Base-by-base conservation (phyloP, 1,284 basidiomycete genomes). In the Boletus putidus region DNA sequence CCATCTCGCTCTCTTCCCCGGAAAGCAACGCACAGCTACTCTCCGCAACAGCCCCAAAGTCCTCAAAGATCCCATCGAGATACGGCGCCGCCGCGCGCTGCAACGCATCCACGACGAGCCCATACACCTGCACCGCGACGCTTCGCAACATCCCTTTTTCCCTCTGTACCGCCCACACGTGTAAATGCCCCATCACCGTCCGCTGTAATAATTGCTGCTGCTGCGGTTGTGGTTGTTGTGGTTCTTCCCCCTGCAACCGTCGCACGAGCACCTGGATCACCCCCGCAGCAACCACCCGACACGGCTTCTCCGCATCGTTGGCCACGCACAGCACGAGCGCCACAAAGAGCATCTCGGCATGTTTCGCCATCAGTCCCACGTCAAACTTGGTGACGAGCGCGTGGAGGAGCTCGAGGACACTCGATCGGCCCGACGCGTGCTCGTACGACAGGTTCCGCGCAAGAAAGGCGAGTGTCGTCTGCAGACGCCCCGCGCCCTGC, bases 391-490 rank as follows among this genome's bases (percentile, higher is more conserved):
- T 69, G 50, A 98, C 78, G 51, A 98, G 79, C 3, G 92, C 94
- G 23, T 85, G 79, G 18, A 98, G 82, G 2, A 99, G 78, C 73
- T 98, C 96, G 82, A 99, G 87, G 25, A 98, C 93, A 21, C 95
- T 98, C 53, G 87, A 82, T 42, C 97, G 85, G 1, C 97, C 97
- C 55, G 87, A 91, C 69, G 98, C 95, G 72, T 92, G 87, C 33
- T 89, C 84, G 73, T 98, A 99, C 7, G 92, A 88, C 29, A 98
- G 77, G 72, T 99, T 99, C 73, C 93, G 94, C 27, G 94, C 93
- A 29, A 99, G 82, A 78, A 98, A 98, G 0, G 88, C 84, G 83
- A 99, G 91, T 67, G 94, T 92, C 52, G 87, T 89, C 61, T 87
- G 88, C 15, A 99, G 80, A 4, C 96, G 86, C 2, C 91, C 92